Percentiles rank a stretch among this genome's conserved stretches.
Conservation (phyloP, 2,329 filamentous ascomycete species). For the Colletotrichum chrysophilum region DNA sequence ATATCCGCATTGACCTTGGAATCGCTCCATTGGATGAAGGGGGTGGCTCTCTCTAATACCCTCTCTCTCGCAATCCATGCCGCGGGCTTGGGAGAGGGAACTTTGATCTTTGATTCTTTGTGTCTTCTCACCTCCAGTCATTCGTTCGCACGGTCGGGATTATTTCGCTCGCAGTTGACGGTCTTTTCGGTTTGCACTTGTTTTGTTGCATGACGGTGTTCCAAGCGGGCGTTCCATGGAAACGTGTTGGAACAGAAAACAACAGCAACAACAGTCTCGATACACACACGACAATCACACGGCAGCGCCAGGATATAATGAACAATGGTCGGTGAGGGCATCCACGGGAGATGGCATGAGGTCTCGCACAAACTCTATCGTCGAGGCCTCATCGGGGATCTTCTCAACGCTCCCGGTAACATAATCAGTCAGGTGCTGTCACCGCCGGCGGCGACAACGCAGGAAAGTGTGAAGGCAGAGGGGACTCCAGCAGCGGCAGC, state of each 20-base stretch:
- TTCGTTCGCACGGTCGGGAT: neutral
- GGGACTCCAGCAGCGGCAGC: neutral
- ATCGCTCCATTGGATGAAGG: neutral
- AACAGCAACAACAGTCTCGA: neutral
- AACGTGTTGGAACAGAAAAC: neutral
- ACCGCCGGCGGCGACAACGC: slow-evolving; percentile 12
- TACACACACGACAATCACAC: neutral
- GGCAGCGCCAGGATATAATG: slow-evolving; percentile 5
- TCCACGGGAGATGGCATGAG: neutral
- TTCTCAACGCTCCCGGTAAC: neutral
- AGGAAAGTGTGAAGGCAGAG: neutral
- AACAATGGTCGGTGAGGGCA: slow-evolving; percentile 3
- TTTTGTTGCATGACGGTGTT: neutral
- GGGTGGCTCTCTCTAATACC: slow-evolving; percentile 14
- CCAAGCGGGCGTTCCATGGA: neutral
- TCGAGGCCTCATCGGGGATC: neutral
- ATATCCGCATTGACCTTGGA: slow-evolving; percentile 18
- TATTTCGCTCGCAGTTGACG: neutral
- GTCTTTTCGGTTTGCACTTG: neutral
- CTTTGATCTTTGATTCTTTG: neutral
- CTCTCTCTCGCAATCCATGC: neutral
- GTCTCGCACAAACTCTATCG: neutral
- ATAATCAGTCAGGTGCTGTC: slow-evolving; percentile 7
- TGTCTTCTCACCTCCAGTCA: neutral
- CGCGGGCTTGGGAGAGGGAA: neutral